A percentile compares a stretch with the other conserved stretches of the same genome.
Evolutionary conservation across 2,329 filamentous ascomycete genomes (phyloP).

Genomic region (Diaporthe amygdali): DNA sequence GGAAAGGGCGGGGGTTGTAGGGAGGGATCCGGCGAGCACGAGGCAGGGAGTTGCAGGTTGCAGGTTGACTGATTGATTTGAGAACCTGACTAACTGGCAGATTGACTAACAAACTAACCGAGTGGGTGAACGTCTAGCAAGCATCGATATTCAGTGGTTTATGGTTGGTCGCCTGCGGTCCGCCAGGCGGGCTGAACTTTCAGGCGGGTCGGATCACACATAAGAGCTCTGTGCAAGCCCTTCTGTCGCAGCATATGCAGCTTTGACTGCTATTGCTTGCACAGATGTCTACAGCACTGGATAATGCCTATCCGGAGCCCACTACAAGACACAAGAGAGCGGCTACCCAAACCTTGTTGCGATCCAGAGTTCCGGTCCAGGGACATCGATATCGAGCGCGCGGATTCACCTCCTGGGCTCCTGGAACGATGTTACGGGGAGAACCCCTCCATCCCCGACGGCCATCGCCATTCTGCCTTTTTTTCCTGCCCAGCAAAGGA

Average conservation of each 20-base stretch:
- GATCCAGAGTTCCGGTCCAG: slow-evolving; percentile 6
- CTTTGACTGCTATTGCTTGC: neutral
- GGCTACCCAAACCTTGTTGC: neutral
- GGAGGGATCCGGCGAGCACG: no score
- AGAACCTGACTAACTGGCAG: neutral
- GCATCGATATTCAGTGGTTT: neutral
- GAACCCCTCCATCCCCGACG: neutral
- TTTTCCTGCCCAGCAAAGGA: neutral
- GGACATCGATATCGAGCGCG: slow-evolving; percentile 1
- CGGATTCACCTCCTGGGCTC: neutral
- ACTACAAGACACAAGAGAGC: neutral
- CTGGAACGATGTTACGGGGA: slow-evolving; percentile 12
- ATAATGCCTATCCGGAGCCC: no score
- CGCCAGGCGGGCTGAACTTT: slow-evolving; percentile 12
- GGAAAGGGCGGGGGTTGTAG: no score
- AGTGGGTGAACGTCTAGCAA: neutral
- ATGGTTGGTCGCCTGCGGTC: slow-evolving; percentile 6
- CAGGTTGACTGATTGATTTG: neutral
- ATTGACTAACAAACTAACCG: neutral
- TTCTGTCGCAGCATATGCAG: slow-evolving; percentile 3
- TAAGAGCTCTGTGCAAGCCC: slow-evolving; percentile 4
- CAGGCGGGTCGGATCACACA: slow-evolving; percentile 1
- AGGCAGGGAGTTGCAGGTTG: neutral
- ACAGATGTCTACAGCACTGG: neutral
- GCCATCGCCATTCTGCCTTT: neutral